Evolutionary conservation across 2,329 filamentous ascomycete genomes (phyloP).

Genomic region (Fusarium subglutinans): DNA sequence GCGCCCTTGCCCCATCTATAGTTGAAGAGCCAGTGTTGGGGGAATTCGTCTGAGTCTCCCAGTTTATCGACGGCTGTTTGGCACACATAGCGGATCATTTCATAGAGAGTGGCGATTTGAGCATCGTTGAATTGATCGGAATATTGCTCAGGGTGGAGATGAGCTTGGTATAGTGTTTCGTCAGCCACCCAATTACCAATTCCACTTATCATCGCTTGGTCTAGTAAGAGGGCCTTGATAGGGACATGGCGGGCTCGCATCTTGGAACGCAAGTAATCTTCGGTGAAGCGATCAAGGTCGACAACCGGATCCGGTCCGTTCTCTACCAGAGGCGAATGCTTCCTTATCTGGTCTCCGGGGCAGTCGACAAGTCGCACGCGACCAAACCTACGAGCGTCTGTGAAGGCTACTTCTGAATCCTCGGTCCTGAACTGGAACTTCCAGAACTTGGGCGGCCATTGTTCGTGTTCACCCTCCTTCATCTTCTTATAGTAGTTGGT

Average conservation of each 20-base stretch:
- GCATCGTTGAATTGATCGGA: slow-evolving; percentile 79
- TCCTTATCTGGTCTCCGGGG: slow-evolving; percentile 77
- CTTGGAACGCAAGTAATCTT: slow-evolving; percentile 76
- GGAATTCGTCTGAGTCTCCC: slow-evolving; percentile 85
- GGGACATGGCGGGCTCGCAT: slow-evolving; percentile 82
- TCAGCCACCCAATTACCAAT: slow-evolving; percentile 98
- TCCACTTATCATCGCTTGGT: slow-evolving; percentile 88
- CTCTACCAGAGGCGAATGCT: slow-evolving; percentile 81
- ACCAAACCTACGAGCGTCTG: slow-evolving; percentile 81
- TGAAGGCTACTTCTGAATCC: slow-evolving; percentile 77
- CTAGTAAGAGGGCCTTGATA: slow-evolving; percentile 86
- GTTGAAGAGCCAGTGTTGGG: slow-evolving; percentile 87
- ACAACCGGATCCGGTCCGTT: slow-evolving; percentile 94
- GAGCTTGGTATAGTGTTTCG: slow-evolving; percentile 89
- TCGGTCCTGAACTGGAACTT: slow-evolving; percentile 82
- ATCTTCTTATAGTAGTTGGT: slow-evolving; percentile 83
- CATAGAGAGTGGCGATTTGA: slow-evolving; percentile 77
- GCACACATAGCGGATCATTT: slow-evolving; percentile 81
- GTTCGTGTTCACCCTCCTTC: slow-evolving; percentile 63
- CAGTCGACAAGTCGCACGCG: slow-evolving; percentile 86
- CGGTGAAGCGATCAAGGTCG: slow-evolving; percentile 80
- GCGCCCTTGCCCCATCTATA: slow-evolving; percentile 91
- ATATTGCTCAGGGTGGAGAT: slow-evolving; percentile 92
- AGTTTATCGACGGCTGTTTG: slow-evolving; percentile 80
- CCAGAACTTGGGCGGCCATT: slow-evolving; percentile 90